Percentiles rank a stretch among this genome's conserved stretches.
phyloP scores from a whole-genome alignment of 2,329 filamentous ascomycete species.

The Verticillium nubilum region DNA sequence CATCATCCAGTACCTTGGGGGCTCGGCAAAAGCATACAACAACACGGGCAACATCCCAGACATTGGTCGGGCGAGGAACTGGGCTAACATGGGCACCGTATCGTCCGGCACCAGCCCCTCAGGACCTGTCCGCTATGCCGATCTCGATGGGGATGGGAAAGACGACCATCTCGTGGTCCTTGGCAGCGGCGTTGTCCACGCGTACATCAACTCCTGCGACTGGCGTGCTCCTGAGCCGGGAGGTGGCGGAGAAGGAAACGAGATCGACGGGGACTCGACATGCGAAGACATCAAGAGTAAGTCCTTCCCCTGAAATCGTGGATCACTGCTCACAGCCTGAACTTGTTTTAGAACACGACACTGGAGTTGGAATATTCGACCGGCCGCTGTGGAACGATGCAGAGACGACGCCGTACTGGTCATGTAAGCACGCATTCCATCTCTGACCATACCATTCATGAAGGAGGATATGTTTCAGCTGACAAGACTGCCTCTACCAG shows the following conservation, averaged over 20 bases:
- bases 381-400: not conserved
- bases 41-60: slow-evolving; percentile 7
- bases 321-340: too few species aligned
- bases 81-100: slow-evolving; percentile 1
- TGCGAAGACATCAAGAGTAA: not conserved
- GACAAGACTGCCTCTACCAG: not conserved
- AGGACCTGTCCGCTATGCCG: slow-evolving; percentile 5
- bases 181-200: slow-evolving; percentile 7
- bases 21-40: slow-evolving; percentile 12
- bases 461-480: not conserved
- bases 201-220: slow-evolving; percentile 8
- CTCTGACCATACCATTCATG: not conserved
- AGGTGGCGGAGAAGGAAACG: not conserved
- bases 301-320: not conserved
- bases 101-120: not conserved
- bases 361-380: not conserved
- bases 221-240: not conserved
- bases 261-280: not conserved
- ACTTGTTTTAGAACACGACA: not conserved
- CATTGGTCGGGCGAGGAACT: not conserved
- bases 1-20: slow-evolving; percentile 12
- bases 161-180: slow-evolving; percentile 11
- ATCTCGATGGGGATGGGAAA: slow-evolving; percentile 13
- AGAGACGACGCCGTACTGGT: not conserved
- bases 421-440: not conserved